A percentile compares a stretch with the other conserved stretches of the same genome.
These are phyloP conservation scores for Chalciporus piperatus DNA, from an alignment of 768 basidiomycete species.

Conservation along the genomic window DNA sequence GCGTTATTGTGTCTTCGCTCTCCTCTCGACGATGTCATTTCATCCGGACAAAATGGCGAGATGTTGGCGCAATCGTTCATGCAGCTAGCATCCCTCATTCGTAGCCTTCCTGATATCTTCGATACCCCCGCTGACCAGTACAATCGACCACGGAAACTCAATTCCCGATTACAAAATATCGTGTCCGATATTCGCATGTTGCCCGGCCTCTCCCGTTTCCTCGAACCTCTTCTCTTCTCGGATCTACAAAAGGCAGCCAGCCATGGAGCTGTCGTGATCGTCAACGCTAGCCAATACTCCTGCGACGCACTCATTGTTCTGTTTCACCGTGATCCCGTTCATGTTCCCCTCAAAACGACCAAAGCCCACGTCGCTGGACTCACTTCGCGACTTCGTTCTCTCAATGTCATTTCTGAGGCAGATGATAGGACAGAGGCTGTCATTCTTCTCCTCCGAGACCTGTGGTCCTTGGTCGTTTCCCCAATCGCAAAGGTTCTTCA, in stretches of 20 bases:
- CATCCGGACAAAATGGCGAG: no score
- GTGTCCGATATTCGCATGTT: slow-evolving; percentile 15
- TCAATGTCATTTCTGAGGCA: neutral
- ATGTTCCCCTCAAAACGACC: slow-evolving; percentile 1
- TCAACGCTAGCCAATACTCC: slow-evolving; percentile 27
- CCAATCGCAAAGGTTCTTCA: slow-evolving; percentile 8
- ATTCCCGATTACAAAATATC: neutral
- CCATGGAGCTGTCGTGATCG: slow-evolving; percentile 29
- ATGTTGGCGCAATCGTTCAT: slow-evolving; percentile 18
- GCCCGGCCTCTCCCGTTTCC: slow-evolving; percentile 22
- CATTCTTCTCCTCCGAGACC: neutral
- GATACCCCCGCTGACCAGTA: neutral
- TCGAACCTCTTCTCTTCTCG: slow-evolving; percentile 15
- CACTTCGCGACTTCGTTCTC: neutral
- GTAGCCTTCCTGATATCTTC: neutral
- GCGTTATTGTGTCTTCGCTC: no score
- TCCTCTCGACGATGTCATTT: no score
- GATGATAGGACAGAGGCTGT: neutral
- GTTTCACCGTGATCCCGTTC: neutral
- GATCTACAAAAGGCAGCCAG: slow-evolving; percentile 14
- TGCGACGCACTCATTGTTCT: slow-evolving; percentile 34
- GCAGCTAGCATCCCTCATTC: slow-evolving; percentile 5
- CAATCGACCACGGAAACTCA: neutral
- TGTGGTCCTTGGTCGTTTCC: slow-evolving; percentile 2
- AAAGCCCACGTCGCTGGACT: neutral